Percentiles rank a stretch among this genome's conserved stretches.
Conservation (phyloP, 2,329 filamentous ascomycete genomes). For the Sordariomycetes sp. region DNA sequence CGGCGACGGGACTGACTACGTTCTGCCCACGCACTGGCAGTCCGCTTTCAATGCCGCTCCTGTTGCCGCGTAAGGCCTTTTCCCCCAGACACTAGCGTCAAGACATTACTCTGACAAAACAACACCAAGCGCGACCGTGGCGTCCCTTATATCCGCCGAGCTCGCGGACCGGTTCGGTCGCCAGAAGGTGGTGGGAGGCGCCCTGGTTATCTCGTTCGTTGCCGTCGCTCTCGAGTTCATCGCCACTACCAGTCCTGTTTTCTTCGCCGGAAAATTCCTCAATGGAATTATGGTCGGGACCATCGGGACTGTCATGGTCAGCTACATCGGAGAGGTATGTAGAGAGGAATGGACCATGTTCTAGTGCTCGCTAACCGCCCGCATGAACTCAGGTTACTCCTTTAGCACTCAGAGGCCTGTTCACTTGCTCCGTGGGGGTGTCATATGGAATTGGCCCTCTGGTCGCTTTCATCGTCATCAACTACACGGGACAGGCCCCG, state of each 20-base stretch:
- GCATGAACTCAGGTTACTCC: conserved; percentile 12
- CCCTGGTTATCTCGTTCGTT: conserved; percentile 21
- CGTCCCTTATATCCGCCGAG: conserved; percentile 19
- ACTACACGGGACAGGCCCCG: conserved; percentile 15
- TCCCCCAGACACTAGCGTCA: not conserved
- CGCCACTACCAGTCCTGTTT: conserved; percentile 25
- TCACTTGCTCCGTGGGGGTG: conserved; percentile 18
- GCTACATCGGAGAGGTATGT: conserved; percentile 16
- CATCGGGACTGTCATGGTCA: conserved; percentile 14
- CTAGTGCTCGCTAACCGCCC: not conserved
- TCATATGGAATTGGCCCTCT: conserved; percentile 20
- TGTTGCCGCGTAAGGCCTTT: not conserved
- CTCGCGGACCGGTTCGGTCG: conserved; percentile 25
- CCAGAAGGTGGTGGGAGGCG: conserved; percentile 19
- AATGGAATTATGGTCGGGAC: conserved; percentile 25
- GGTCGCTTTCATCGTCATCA: conserved; percentile 18
- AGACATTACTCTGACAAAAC: not conserved
- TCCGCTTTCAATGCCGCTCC: not conserved
- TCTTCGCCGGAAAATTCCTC: conserved; percentile 29
- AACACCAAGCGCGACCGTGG: conserved; percentile 10
- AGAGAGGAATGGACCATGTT: conserved; percentile 8
- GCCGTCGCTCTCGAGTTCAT: conserved; percentile 28
- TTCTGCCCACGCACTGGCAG: not conserved
- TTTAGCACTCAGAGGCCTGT: conserved; percentile 15
- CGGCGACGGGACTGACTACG: not conserved